phyloP scores from a whole-genome alignment of 768 basidiomycete genomes.

The Amylocystis lapponica region DNA sequence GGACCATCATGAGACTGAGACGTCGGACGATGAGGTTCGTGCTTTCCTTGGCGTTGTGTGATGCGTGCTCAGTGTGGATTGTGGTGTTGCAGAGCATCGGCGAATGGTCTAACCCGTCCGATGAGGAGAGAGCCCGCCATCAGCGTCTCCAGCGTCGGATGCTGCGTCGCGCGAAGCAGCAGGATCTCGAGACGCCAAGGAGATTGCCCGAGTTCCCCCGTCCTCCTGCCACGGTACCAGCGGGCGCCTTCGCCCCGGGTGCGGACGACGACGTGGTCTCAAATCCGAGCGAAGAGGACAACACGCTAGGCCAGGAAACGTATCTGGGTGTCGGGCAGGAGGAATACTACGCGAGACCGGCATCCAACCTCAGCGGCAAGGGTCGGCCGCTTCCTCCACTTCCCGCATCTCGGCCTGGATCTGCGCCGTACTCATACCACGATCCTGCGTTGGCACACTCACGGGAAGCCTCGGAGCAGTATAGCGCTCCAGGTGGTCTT shows the following conservation, averaged over 20 bases:
- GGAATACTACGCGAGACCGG: slow-evolving; percentile 29
- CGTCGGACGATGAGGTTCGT: slow-evolving; percentile 67
- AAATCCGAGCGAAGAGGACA: slow-evolving; percentile 79
- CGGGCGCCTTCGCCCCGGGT: slow-evolving; percentile 28
- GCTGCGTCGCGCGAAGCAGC: slow-evolving; percentile 40
- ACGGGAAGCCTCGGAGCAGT: slow-evolving; percentile 39
- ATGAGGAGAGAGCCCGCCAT: slow-evolving; percentile 78
- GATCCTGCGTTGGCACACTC: slow-evolving; percentile 66
- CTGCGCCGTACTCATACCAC: slow-evolving; percentile 54
- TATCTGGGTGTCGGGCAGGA: slow-evolving; percentile 3
- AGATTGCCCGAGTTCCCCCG: slow-evolving; percentile 76
- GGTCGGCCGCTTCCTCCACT: slow-evolving; percentile 52
- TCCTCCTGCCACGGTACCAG: slow-evolving; percentile 52
- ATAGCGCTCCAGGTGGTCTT: slow-evolving; percentile 25
- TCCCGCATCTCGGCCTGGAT: slow-evolving; percentile 61
- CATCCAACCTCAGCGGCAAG: slow-evolving; percentile 37
- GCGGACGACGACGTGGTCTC: slow-evolving; percentile 67
- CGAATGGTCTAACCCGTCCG: slow-evolving; percentile 88
- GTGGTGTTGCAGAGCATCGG: slow-evolving; percentile 64
- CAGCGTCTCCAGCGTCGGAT: slow-evolving; percentile 57
- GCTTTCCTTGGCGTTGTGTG: slow-evolving; percentile 6
- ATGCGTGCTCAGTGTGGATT: slow-evolving; percentile 3
- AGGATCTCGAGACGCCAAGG: slow-evolving; percentile 56
- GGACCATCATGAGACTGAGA: slow-evolving; percentile 45
- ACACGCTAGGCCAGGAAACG: slow-evolving; percentile 4